Evolutionary conservation across 345 rosid species (phyloP).

Genomic region (Iberis pinnata): DNA sequence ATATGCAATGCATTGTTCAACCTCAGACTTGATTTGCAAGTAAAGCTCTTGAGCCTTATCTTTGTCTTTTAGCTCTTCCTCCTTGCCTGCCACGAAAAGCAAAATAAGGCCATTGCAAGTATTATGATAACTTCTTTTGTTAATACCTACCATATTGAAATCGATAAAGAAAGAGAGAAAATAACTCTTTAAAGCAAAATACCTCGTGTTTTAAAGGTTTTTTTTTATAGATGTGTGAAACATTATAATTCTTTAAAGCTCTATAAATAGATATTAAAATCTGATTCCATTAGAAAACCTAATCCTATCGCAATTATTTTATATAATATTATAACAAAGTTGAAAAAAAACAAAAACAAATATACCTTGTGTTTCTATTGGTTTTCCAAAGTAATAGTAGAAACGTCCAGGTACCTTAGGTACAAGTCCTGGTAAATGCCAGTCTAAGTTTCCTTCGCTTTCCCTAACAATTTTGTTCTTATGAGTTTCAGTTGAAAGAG

Average conservation of each 20-base stretch:
- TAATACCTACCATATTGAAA: too few relatives aligned
- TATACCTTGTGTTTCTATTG: conserved; percentile 66
- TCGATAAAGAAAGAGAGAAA: too few relatives aligned
- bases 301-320: too few relatives aligned
- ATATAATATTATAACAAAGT: too few relatives aligned
- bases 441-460: conserved; percentile 43
- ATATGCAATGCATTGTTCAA: conserved; percentile 44
- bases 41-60: conserved; percentile 55
- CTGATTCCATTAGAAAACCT: too few relatives aligned
- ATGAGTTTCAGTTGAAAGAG: not conserved
- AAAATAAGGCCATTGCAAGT: not conserved
- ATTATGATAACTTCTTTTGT: not conserved
- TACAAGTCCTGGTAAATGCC: conserved; percentile 42
- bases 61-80: conserved; percentile 41
- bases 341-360: not conserved
- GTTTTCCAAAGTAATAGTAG: conserved; percentile 69
- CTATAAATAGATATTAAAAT: too few relatives aligned
- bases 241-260: too few relatives aligned
- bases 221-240: too few relatives aligned
- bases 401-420: conserved; percentile 77
- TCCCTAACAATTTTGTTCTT: conserved; percentile 34
- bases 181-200: too few relatives aligned
- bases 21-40: conserved; percentile 55
- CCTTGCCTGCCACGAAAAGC: conserved; percentile 34
- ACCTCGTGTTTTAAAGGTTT: too few relatives aligned